phyloP scores from a whole-genome alignment of 176 grass and related monocot species.

The Oropetium thomaeum region DNA sequence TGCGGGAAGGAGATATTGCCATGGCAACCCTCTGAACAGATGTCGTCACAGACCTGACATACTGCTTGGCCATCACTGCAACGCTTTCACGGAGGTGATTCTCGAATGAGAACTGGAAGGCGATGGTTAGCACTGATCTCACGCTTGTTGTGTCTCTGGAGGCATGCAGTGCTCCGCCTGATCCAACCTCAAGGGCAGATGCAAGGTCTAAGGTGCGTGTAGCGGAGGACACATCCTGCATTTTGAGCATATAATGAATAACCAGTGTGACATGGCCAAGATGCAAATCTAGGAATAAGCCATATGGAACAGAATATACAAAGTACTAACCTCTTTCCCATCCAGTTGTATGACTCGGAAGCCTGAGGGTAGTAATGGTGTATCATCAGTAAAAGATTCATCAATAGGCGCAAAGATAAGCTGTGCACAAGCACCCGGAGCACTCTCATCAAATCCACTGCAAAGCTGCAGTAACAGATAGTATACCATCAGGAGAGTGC shows the following conservation, averaged over 20 bases:
- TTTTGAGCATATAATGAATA: background rate
- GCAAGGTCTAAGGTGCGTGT: constrained; percentile 88
- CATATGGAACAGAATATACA: background rate
- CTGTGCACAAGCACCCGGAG: constrained; percentile 68
- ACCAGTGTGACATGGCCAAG: background rate
- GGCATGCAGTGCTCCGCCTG: constrained; percentile 34
- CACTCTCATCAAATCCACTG: constrained; percentile 80
- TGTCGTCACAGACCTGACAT: constrained; percentile 75
- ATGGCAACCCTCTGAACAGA: constrained; percentile 94
- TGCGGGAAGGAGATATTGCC: constrained; percentile 66
- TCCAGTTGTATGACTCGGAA: constrained; percentile 92
- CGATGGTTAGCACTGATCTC: constrained; percentile 79
- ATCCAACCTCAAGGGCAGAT: constrained; percentile 75
- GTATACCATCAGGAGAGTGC: background rate
- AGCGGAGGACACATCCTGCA: constrained; percentile 46
- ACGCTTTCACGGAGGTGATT: constrained; percentile 80
- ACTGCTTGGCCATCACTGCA: constrained; percentile 73
- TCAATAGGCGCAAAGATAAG: constrained; percentile 97
- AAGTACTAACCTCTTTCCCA: constrained; percentile 52
- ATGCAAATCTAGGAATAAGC: background rate
- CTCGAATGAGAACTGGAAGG: constrained; percentile 92
- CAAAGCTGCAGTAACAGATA: constrained; percentile 57
- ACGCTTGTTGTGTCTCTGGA: constrained; percentile 18
- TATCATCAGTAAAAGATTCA: constrained; percentile 93
- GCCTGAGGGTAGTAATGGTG: constrained; percentile 78